Base-by-base conservation (phyloP, 2,329 filamentous ascomycete genomes). In the Verticillium nonalfalfae region DNA sequence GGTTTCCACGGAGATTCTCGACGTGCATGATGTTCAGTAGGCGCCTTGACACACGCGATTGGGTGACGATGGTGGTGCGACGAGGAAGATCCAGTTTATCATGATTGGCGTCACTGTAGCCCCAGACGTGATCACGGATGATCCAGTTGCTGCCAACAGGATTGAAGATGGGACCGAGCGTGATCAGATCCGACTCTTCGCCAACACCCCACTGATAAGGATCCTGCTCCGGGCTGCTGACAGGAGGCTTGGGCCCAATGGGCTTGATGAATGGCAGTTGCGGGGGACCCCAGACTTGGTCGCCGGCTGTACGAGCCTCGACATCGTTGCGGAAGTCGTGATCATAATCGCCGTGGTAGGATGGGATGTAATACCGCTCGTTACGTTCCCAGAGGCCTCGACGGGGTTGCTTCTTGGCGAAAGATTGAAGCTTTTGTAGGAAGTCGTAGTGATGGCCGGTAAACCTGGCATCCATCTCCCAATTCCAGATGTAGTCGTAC, bases 401-500 rank as follows among this genome's bases (percentile, higher is more conserved):
- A 61, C 89, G 84, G 9, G 89, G 89, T 72, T 91, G 89, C 63
- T 81, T 81, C 72, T 81, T 83, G 33, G 84, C 84, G 76, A 90
- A 91, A 1, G 80, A 74, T 26, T 77, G 75, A 7, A 92, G 74
- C 64, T 87, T 87, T 66, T 88, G 83, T 54, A 92, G 83, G 66
- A 94, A 85, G 67, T 94, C 88, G 73, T 94, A 93, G 75, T 93
- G 88, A 65, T 95, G 90, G 9, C 91, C 91, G 0, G 87, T 91
- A 69, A 90, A 89, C 57, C 91, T 83, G 36, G 89, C 87, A 70
- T 95, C 90, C 75, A 92, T 90, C 71, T 95, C 91, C 90, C 90
- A 93, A 72, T 94, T 93, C 90, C 91, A 95, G 67, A 92, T 81
- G 68, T 85, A 92, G 67, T 93, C 89, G 66, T 90, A 95, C 68